A percentile compares a stretch with the other conserved stretches of the same genome.
Evolutionary conservation across 805 yeast genomes (phyloP).

Genomic region (Zygotorulaspora danielsina): DNA sequence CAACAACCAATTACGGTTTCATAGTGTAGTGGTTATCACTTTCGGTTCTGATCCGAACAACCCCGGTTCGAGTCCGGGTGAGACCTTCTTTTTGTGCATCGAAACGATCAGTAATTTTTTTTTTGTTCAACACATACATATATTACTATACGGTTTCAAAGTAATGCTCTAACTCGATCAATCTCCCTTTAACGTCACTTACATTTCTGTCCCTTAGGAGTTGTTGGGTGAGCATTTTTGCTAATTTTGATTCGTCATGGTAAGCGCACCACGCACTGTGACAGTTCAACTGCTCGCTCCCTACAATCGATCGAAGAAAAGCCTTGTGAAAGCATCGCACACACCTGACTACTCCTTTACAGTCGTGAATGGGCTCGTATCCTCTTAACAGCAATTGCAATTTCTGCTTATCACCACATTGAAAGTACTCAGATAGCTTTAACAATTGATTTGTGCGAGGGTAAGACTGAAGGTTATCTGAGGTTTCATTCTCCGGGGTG

Average conservation of each 20-base stretch:
- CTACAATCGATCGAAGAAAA: conserved; percentile 7
- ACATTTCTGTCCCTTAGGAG: neutral
- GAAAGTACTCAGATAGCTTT: conserved; percentile 4
- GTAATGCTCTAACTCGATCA: conserved; percentile 9
- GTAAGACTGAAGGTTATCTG: neutral
- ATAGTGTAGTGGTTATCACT: conserved; percentile 60
- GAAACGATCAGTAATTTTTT: too few relatives aligned
- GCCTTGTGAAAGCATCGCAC: conserved; percentile 19
- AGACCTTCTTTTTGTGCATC: conserved; percentile 57
- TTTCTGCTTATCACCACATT: conserved; percentile 2
- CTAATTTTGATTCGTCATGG: conserved; percentile 11
- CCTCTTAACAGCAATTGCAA: conserved; percentile 16
- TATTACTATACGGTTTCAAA: conserved; percentile 15
- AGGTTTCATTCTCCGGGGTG: neutral
- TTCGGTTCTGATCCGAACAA: conserved; percentile 61
- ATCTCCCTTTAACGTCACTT: conserved; percentile 1
- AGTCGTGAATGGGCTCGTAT: conserved; percentile 7
- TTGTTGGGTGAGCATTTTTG: conserved; percentile 9
- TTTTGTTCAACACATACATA: too few relatives aligned
- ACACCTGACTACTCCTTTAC: conserved; percentile 11
- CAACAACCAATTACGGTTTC: conserved; percentile 43
- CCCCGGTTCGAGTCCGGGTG: conserved; percentile 88
- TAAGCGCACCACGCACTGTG: conserved; percentile 26
- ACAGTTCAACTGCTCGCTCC: conserved; percentile 10
- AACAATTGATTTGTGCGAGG: conserved; percentile 3